These are phyloP conservation scores for Platanthera zijinensis DNA, from an alignment of 106 monocot species.

Conservation along the genomic window DNA sequence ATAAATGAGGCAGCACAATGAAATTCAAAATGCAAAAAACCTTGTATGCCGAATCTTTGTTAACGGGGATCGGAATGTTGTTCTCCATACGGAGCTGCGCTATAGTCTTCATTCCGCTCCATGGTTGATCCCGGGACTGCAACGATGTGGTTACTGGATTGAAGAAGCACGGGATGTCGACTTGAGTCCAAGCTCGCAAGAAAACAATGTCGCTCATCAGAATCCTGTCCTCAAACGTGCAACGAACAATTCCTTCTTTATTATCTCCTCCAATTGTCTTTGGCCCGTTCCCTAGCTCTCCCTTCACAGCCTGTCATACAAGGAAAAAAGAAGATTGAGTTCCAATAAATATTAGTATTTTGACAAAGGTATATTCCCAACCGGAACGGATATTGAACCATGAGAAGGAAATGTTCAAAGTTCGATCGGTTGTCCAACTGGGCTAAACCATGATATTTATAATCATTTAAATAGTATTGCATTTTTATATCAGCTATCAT, in stretches of 20 bases:
- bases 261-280: conserved; percentile 35
- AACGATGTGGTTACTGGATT: conserved; percentile 79
- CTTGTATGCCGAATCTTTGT: conserved; percentile 91
- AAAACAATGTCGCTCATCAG: conserved; percentile 96
- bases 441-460: too few relatives aligned
- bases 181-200: conserved; percentile 80
- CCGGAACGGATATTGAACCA: too few relatives aligned
- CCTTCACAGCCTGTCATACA: conserved; percentile 55
- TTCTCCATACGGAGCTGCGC: conserved; percentile 72
- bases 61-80: conserved; percentile 64
- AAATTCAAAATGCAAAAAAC: conserved; percentile 19
- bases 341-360: too few relatives aligned
- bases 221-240: conserved; percentile 95
- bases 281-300: conserved; percentile 49
- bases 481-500: too few relatives aligned
- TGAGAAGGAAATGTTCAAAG: too few relatives aligned
- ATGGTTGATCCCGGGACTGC: conserved; percentile 49
- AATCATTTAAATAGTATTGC: too few relatives aligned
- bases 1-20: not conserved
- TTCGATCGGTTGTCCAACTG: too few relatives aligned
- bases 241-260: conserved; percentile 91
- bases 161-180: conserved; percentile 77
- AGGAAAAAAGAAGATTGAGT: too few relatives aligned
- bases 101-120: conserved; percentile 86
- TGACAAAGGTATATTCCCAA: too few relatives aligned